Percentiles rank a stretch among this genome's conserved stretches.
phyloP scores from a whole-genome alignment of 306 rosid species.

The Vigna hirtella region DNA sequence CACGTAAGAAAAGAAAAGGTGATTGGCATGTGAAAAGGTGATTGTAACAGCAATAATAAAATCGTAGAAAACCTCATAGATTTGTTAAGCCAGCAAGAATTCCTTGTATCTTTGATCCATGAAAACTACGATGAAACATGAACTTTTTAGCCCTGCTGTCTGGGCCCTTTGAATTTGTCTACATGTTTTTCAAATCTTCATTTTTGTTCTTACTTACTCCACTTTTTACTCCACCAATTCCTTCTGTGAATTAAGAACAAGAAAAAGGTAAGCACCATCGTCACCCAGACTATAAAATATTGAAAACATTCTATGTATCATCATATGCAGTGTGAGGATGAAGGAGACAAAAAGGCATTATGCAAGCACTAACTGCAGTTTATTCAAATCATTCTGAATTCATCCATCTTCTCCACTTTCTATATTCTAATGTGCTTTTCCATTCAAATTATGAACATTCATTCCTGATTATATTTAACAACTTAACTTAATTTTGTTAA shows the following conservation, averaged over 20 bases:
- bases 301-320: not conserved
- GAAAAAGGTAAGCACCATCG: not conserved
- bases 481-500: no score
- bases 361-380: not conserved
- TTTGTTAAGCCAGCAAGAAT: conserved; percentile 39
- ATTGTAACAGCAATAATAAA: not conserved
- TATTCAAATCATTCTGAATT: no score
- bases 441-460: no score
- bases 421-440: no score
- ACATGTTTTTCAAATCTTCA: not conserved
- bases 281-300: conserved; percentile 1
- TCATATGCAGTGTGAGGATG: not conserved
- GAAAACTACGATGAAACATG: conserved; percentile 2
- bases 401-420: no score
- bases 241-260: not conserved
- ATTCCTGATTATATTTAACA: no score
- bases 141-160: conserved; percentile 39
- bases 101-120: conserved; percentile 32
- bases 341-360: conserved; percentile 4
- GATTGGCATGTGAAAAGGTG: conserved; percentile 47
- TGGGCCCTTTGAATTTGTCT: conserved; percentile 11
- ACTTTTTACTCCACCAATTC: conserved; percentile 11
- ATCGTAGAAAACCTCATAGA: conserved; percentile 36
- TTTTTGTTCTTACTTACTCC: not conserved
- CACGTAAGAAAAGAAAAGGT: conserved; percentile 34